Percentiles rank a stretch among this genome's conserved stretches.
Evolutionary conservation across 2,329 filamentous ascomycete genomes (phyloP).

Genomic region (Helicocarpus griseus): DNA sequence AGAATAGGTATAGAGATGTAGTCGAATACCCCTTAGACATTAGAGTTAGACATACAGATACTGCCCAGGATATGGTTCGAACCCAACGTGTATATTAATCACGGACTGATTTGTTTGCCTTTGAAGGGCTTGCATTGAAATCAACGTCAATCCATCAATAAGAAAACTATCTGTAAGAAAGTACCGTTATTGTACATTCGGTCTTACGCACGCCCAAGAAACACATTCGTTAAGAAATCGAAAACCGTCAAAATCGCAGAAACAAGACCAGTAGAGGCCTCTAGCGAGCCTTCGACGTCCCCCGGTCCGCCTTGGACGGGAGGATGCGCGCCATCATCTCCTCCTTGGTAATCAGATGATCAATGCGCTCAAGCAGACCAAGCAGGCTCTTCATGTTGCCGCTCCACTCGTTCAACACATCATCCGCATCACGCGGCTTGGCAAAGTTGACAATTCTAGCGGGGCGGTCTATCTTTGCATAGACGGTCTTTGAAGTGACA

Average conservation of each 20-base stretch:
- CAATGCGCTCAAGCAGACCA: slow-evolving; percentile 77
- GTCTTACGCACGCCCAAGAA: slow-evolving; percentile 1
- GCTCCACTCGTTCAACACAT: slow-evolving; percentile 97
- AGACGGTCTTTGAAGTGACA: slow-evolving; percentile 95
- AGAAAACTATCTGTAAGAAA: neutral
- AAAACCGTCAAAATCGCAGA: too few species aligned
- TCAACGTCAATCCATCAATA: neutral
- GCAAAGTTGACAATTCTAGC: slow-evolving; percentile 89
- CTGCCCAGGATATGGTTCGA: too few species aligned
- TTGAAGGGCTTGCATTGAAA: neutral
- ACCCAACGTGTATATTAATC: too few species aligned
- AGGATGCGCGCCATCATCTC: slow-evolving; percentile 99
- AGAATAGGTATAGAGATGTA: neutral
- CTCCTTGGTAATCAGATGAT: slow-evolving; percentile 98
- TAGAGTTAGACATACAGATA: neutral
- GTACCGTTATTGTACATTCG: slow-evolving; percentile 2
- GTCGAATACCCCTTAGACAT: neutral
- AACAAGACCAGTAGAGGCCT: neutral
- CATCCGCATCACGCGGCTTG: slow-evolving; percentile 87
- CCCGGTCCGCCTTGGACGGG: slow-evolving; percentile 40
- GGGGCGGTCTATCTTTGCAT: slow-evolving; percentile 92
- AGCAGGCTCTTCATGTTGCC: slow-evolving; percentile 93
- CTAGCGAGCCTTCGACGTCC: slow-evolving; percentile 25
- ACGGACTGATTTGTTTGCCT: too few species aligned
- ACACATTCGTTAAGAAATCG: neutral